A percentile compares a stretch with the other conserved stretches of the same genome.
These are phyloP conservation scores for Flagelloscypha sp. DNA, from an alignment of 768 basidiomycete genomes.

Conservation along the genomic window DNA sequence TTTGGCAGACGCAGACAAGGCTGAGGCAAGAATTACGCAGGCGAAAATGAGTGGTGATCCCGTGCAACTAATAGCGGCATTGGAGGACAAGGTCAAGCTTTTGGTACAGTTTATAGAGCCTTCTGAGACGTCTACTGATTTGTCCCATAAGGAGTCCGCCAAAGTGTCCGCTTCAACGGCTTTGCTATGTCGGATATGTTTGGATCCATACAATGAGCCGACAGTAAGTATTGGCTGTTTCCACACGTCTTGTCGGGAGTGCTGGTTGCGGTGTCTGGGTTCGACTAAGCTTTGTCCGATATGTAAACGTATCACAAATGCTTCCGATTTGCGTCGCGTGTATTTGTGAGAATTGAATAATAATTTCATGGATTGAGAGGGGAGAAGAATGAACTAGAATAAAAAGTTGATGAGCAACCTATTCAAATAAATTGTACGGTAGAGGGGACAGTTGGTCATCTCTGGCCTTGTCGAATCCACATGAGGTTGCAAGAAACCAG, in stretches of 20 bases:
- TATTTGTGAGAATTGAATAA: slow-evolving; percentile 40
- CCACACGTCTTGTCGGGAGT: slow-evolving; percentile 78
- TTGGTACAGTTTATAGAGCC: slow-evolving; percentile 33
- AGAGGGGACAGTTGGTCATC: no score
- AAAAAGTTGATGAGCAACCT: no score
- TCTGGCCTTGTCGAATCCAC: slow-evolving; percentile 83
- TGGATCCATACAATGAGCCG: slow-evolving; percentile 71
- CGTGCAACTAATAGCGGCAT: slow-evolving; percentile 39
- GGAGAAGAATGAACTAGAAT: no score
- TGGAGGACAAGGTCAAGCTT: slow-evolving; percentile 54
- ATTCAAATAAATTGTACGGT: no score
- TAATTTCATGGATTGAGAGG: no score
- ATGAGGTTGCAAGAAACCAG: slow-evolving; percentile 51
- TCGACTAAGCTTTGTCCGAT: slow-evolving; percentile 80
- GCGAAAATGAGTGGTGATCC: slow-evolving; percentile 44
- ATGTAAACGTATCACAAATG: slow-evolving; percentile 77
- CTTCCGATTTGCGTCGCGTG: slow-evolving; percentile 65
- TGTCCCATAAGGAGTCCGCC: slow-evolving; percentile 31
- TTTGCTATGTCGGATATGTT: slow-evolving; percentile 64
- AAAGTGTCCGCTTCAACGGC: slow-evolving; percentile 33
- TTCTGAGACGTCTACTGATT: slow-evolving; percentile 5
- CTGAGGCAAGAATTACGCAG: slow-evolving; percentile 40
- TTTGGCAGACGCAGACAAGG: slow-evolving; percentile 33
- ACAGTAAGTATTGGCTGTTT: slow-evolving; percentile 80
- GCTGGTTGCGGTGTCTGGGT: slow-evolving; percentile 79